Evolutionary conservation across 2,329 filamentous ascomycete genomes (phyloP), one percentile per base, ranked within the genome.

Genomic region (Verticillium tricorpus): DNA sequence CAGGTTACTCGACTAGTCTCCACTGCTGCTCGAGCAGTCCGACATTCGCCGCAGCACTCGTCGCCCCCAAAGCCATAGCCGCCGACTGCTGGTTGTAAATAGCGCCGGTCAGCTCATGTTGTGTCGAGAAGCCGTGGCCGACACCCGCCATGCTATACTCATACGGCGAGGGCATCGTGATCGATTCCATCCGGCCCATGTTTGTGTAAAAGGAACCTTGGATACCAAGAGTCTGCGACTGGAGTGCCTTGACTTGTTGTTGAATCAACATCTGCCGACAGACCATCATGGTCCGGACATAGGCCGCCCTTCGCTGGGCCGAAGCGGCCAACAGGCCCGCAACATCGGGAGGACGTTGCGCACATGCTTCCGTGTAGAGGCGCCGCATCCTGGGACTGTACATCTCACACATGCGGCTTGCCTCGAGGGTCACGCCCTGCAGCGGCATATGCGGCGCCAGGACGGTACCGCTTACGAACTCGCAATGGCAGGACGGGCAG

Each of bases 351-450:
- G 70, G 65, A 1, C 58, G 64, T 4, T 66, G 60, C 6, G 54
- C 45, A 56, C 74, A 74, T 2, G 74, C 73, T 28, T 72, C 66
- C 1, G 60, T 61, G 63, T 75, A 77, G 0, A 75, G 57, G 0
- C 62, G 57, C 7, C 76, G 72, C 71, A 78, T 77, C 12, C 74
- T 74, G 28, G 69, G 67, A 5, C 73, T 76, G 61, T 74, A 78
- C 54, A 77, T 63, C 56, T 77, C 74, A 64, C 76, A 77, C 68
- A 77, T 73, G 66, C 63, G 59, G 62, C 62, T 1, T 58, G 59
- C 14, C 5, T 67, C 55, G 0, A 69, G 63, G 2, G 61, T 37
- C 2, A 61, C 57, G 5, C 72, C 69, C 1, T 65, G 66, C 17
- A 76, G 64, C 1, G 65, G 64, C 68, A 76, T 77, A 1, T 64